phyloP scores from a whole-genome alignment of 148 eudicot species.

The Agrostemma githago region DNA sequence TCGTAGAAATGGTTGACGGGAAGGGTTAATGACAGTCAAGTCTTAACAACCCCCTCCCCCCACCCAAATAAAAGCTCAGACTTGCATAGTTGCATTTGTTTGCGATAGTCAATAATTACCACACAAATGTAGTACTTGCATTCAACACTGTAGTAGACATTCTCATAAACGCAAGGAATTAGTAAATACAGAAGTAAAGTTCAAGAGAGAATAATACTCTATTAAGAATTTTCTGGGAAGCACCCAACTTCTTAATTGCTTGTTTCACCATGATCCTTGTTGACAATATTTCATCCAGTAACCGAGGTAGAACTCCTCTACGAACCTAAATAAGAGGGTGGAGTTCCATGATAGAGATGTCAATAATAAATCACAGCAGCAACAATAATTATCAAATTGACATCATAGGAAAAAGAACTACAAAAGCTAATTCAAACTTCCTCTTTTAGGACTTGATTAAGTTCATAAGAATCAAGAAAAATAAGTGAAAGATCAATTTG shows the following conservation, averaged over 20 bases:
- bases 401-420: not conserved
- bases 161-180: constrained; percentile 7
- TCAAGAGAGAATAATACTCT: constrained; percentile 37
- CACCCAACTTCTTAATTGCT: constrained; percentile 79
- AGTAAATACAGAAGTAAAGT: not conserved
- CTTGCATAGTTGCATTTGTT: not conserved
- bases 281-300: constrained; percentile 86
- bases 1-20: too few relatives aligned
- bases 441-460: not conserved
- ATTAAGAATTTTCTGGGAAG: constrained; percentile 66
- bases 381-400: not conserved
- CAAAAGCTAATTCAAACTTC: not conserved
- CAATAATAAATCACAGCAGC: not conserved
- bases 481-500: not conserved
- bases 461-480: not conserved
- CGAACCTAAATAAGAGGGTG: constrained; percentile 43
- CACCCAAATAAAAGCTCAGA: not conserved
- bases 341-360: not conserved
- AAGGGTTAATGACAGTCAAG: too few relatives aligned
- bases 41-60: not conserved
- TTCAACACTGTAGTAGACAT: not conserved
- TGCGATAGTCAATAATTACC: not conserved
- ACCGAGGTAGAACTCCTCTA: constrained; percentile 78
- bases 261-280: constrained; percentile 94
- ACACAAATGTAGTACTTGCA: not conserved